Percentiles rank a stretch among this genome's conserved stretches.
Evolutionary conservation across 2,329 filamentous ascomycete genomes (phyloP).

Genomic region (Tothia fuscella): DNA sequence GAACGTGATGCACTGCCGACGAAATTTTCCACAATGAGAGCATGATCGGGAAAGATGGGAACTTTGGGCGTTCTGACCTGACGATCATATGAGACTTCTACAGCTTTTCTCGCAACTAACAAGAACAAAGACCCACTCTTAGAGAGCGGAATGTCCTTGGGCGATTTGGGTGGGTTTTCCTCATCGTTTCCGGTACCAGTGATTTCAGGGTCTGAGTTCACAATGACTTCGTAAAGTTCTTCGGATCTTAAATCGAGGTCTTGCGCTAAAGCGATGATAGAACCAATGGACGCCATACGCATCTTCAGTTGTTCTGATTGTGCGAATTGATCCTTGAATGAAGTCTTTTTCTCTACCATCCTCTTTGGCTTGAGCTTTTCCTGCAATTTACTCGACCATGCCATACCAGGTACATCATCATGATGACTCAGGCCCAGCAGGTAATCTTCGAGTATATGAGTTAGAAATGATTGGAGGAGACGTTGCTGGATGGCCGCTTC

Average conservation of each 20-base stretch:
- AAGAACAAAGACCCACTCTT: slow-evolving; percentile 43
- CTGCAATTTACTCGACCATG: slow-evolving; percentile 45
- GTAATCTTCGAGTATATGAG: slow-evolving; percentile 63
- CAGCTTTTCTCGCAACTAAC: slow-evolving; percentile 39
- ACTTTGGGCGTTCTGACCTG: slow-evolving; percentile 27
- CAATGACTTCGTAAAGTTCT: slow-evolving; percentile 34
- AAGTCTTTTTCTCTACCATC: slow-evolving; percentile 49
- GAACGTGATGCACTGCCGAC: slow-evolving; percentile 30
- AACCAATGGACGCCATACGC: slow-evolving; percentile 56
- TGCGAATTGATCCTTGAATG: slow-evolving; percentile 52
- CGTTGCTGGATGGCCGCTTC: slow-evolving; percentile 52
- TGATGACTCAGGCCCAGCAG: slow-evolving; percentile 39
- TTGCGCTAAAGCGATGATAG: slow-evolving; percentile 55
- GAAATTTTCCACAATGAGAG: slow-evolving; percentile 39
- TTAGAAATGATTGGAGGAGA: slow-evolving; percentile 65
- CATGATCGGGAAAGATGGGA: slow-evolving; percentile 42
- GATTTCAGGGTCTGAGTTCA: slow-evolving; percentile 28
- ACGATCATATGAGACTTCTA: slow-evolving; percentile 36
- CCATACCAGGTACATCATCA: slow-evolving; percentile 36
- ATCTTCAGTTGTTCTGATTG: slow-evolving; percentile 49
- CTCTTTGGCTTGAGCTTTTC: slow-evolving; percentile 57
- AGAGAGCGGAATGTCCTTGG: slow-evolving; percentile 43
- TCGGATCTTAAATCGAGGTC: slow-evolving; percentile 40
- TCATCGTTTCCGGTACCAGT: slow-evolving; percentile 35
- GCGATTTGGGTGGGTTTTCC: slow-evolving; percentile 40